Evolutionary conservation across 306 rosid genomes (phyloP).

Genomic region (Fragaria iinumae): DNA sequence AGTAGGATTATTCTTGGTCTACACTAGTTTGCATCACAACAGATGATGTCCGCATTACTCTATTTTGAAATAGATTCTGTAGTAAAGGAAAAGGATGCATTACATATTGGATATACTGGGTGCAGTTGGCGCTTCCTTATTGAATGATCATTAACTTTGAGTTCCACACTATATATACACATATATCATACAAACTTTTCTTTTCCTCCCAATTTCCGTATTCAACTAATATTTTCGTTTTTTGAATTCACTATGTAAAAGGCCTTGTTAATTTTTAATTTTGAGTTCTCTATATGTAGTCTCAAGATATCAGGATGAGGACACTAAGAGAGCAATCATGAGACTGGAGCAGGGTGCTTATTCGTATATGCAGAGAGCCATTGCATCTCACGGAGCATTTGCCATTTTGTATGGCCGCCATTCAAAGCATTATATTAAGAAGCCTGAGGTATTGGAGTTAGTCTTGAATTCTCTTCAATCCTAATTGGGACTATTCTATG

Average conservation of each 20-base stretch:
- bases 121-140: not conserved
- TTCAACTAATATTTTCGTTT: not conserved
- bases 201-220: not conserved
- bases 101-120: not conserved
- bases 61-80: not conserved
- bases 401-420: constrained; percentile 72
- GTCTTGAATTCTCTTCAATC: constrained; percentile 3
- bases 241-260: not conserved
- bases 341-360: constrained; percentile 84
- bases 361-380: constrained; percentile 72
- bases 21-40: not conserved
- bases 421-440: constrained; percentile 80
- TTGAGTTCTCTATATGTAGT: constrained; percentile 46
- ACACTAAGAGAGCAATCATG: constrained; percentile 63
- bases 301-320: constrained; percentile 61
- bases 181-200: not conserved
- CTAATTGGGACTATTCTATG: constrained; percentile 4
- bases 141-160: not conserved
- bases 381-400: constrained; percentile 83
- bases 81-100: not conserved
- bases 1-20: not conserved
- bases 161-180: not conserved
- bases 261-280: constrained; percentile 18
- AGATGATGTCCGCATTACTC: not conserved
- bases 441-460: constrained; percentile 65